phyloP scores from a whole-genome alignment of 176 grass and related monocot genomes.

The Aegilops sharonensis region DNA sequence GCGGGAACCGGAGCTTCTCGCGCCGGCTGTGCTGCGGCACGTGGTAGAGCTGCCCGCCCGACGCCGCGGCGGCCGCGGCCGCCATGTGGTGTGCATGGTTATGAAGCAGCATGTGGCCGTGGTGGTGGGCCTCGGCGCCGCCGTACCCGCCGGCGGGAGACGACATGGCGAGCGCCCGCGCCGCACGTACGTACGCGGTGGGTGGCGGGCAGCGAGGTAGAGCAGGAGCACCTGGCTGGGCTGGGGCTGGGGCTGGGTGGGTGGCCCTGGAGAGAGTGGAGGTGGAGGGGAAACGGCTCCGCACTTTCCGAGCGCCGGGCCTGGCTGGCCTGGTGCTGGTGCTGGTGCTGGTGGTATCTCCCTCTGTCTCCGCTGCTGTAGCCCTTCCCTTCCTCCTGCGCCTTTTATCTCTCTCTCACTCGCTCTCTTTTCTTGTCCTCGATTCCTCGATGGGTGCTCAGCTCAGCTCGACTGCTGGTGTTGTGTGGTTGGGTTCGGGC shows the following conservation, averaged over 20 bases:
- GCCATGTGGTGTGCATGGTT: constrained; percentile 52
- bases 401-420: constrained; percentile 20
- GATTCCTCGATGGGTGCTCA: neutral
- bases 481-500: too few relatives aligned
- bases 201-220: neutral
- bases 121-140: constrained; percentile 31
- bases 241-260: too few relatives aligned
- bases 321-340: neutral
- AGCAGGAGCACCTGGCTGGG: neutral
- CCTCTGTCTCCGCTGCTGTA: constrained; percentile 25
- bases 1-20: constrained; percentile 91
- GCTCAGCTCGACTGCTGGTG: too few relatives aligned
- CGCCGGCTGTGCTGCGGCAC: constrained; percentile 91
- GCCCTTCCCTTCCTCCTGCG: neutral
- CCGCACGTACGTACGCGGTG: neutral
- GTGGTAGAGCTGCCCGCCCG: constrained; percentile 65
- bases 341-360: neutral
- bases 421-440: neutral
- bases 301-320: constrained; percentile 63
- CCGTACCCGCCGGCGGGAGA: constrained; percentile 62
- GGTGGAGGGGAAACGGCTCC: constrained; percentile 51
- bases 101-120: constrained; percentile 52
- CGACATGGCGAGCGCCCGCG: constrained; percentile 42
- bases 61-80: neutral
- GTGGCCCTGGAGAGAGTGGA: constrained; percentile 42